A percentile compares a stretch with the other conserved stretches of the same genome.
Conservation (phyloP, 2,329 filamentous ascomycete genomes). For the Exophiala alcalophila region DNA sequence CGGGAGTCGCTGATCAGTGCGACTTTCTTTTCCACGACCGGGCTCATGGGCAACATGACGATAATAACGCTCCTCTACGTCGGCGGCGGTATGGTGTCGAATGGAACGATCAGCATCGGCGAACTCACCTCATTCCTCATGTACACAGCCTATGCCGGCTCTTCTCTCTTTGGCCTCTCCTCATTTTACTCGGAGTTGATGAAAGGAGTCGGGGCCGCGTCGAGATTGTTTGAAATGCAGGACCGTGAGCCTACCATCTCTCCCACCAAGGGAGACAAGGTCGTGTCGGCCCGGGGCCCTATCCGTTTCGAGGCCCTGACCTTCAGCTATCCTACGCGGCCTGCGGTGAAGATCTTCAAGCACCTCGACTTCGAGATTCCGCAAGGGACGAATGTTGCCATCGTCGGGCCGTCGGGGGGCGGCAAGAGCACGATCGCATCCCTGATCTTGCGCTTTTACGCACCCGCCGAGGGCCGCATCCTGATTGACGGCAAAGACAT, state of each 20-base stretch:
- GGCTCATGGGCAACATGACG: constrained; percentile 94
- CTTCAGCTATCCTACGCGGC: constrained; percentile 91
- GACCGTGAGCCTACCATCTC: constrained; percentile 82
- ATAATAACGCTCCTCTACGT: constrained; percentile 87
- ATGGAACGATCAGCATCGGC: constrained; percentile 80
- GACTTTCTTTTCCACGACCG: constrained; percentile 82
- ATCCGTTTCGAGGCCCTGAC: constrained; percentile 83
- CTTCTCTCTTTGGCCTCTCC: constrained; percentile 87
- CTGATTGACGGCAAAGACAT: constrained; percentile 83
- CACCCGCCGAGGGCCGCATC: constrained; percentile 72
- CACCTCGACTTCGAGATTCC: constrained; percentile 87
- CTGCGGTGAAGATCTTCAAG: constrained; percentile 87
- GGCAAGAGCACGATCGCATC: constrained; percentile 95
- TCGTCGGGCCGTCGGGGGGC: constrained; percentile 92
- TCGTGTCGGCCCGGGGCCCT: constrained; percentile 78
- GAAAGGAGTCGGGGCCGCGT: constrained; percentile 98
- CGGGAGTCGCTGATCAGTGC: constrained; percentile 84
- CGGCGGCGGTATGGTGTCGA: constrained; percentile 84
- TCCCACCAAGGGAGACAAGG: constrained; percentile 76
- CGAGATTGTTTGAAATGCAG: constrained; percentile 89
- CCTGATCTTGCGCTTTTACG: constrained; percentile 88
- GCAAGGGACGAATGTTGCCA: constrained; percentile 89
- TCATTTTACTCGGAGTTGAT: constrained; percentile 98
- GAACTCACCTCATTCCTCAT: constrained; percentile 96
- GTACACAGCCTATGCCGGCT: constrained; percentile 87